These are phyloP conservation scores for Ustilago vetiveriae DNA, from an alignment of 1,284 basidiomycete genomes.

Conservation along the genomic window DNA sequence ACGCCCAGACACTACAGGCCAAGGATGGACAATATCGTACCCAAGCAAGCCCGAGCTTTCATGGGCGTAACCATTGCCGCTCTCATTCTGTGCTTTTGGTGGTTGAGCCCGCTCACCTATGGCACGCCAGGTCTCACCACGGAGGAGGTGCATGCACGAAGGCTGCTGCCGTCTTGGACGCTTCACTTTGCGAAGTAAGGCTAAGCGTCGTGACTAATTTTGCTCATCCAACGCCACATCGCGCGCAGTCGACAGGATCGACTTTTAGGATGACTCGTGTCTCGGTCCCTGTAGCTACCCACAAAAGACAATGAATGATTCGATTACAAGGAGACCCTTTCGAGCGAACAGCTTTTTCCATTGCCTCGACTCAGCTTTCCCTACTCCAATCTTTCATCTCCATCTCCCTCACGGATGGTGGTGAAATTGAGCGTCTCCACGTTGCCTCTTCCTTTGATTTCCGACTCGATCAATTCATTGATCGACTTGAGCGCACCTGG, in stretches of 20 bases:
- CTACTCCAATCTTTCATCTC: constrained; percentile 53
- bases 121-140: constrained; percentile 48
- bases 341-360: too few species aligned
- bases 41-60: constrained; percentile 18
- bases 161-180: constrained; percentile 56
- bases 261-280: neutral
- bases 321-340: too few species aligned
- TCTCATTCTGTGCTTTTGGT: constrained; percentile 50
- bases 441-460: constrained; percentile 79
- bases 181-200: constrained; percentile 54
- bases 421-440: constrained; percentile 70
- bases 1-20: constrained; percentile 14
- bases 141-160: constrained; percentile 39
- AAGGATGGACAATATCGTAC: constrained; percentile 37
- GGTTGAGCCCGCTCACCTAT: constrained; percentile 61
- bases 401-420: constrained; percentile 57
- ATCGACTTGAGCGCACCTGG: constrained; percentile 89
- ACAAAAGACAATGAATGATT: neutral
- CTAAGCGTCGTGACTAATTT: neutral
- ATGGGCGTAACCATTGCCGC: constrained; percentile 19
- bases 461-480: constrained; percentile 87
- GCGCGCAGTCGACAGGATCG: neutral
- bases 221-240: neutral
- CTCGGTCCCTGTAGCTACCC: neutral
- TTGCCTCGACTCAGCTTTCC: too few species aligned